Base-by-base conservation (phyloP, 495 filamentous ascomycete species). In the Trichoderma parareesei region DNA sequence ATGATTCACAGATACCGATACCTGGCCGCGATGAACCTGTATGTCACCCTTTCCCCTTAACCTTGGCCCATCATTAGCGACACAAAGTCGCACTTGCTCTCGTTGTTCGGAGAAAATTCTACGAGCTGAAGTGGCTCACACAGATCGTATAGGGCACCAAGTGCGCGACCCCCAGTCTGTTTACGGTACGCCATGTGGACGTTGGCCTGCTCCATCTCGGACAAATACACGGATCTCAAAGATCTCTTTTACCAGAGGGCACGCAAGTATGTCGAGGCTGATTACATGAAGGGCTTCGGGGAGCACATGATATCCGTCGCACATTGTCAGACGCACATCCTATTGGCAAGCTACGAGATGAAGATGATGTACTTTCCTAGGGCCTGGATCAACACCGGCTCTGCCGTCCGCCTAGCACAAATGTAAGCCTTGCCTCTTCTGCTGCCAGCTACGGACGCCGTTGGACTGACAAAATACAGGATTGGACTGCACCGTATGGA, bases 291-390 rank as follows among this genome's bases (percentile, higher is more conserved):
- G 73, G 93, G 94, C 27, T 89, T 93, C 69, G 94, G 94, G 44
- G 94, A 98, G 73, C 81, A 84, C 60, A 87, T 92, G 67, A 88
- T 98, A 64, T 90, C 87, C 11, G 78, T 97, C 27, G 88, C 86
- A 35, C 87, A 94, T 69, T 86, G 85, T 43, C 95, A 98, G 74
- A 83, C 90, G 3, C 94, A 95, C 84, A 76, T 87, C 10, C 77
- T 99, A 5, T 83, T 96, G 61, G 82, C 85, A 4, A 84, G 82
- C 0, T 97, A 96, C 70, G 94, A 99, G 72, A 98, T 97, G 73
- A 95, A 92, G 75, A 88, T 90, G 83, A 97, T 99, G 90, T 96
- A 90, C 73, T 99, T 99, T 68, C 94, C 94, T 2, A 81, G 95
- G 48, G 95, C 95, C 4, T 99, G 94, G 94, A 83, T 97, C 75